Evolutionary conservation across 768 basidiomycete species (phyloP).

Genomic region (Russula earlei): DNA sequence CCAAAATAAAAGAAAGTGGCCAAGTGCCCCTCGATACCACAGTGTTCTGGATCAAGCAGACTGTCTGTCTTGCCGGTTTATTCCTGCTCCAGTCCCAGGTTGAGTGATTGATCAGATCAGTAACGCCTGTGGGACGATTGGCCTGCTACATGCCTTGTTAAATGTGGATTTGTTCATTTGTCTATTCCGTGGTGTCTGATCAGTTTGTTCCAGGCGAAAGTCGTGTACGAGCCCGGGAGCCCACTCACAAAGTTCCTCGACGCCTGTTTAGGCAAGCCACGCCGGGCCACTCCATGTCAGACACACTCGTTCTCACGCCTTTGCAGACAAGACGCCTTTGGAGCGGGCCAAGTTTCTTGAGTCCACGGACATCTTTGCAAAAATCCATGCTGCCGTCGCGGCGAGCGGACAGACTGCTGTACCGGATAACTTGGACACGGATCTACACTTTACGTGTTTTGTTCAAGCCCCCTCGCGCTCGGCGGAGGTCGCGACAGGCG

Average conservation of each 20-base stretch:
- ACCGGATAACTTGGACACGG: conserved; percentile 53
- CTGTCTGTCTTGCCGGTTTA: conserved; percentile 36
- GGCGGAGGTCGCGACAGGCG: conserved; percentile 16
- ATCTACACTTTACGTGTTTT: conserved; percentile 85
- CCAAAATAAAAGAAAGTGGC: conserved; percentile 37
- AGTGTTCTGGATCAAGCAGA: conserved; percentile 86
- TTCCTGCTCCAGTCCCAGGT: background rate
- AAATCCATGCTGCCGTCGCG: conserved; percentile 68
- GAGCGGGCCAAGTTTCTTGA: conserved; percentile 72
- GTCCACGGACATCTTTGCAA: conserved; percentile 63
- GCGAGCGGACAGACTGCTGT: conserved; percentile 58
- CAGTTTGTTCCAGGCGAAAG: conserved; percentile 33
- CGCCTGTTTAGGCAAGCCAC: conserved; percentile 43
- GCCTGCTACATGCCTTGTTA: conserved; percentile 39
- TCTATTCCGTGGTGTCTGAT: background rate
- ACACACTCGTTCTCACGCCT: background rate
- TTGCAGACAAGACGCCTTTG: conserved; percentile 52
- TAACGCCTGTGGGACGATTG: conserved; percentile 28
- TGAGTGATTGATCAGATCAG: conserved; percentile 21
- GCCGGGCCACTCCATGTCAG: background rate
- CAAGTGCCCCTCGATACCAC: conserved; percentile 47
- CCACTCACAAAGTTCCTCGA: conserved; percentile 60
- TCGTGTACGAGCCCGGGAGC: conserved; percentile 46
- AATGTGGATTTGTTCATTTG: conserved; percentile 44
- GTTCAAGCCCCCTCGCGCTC: conserved; percentile 51